A percentile compares a stretch with the other conserved stretches of the same genome.
These are phyloP conservation scores for Noccaea caerulescens DNA, from an alignment of 345 rosid genomes.

Conservation along the genomic window DNA sequence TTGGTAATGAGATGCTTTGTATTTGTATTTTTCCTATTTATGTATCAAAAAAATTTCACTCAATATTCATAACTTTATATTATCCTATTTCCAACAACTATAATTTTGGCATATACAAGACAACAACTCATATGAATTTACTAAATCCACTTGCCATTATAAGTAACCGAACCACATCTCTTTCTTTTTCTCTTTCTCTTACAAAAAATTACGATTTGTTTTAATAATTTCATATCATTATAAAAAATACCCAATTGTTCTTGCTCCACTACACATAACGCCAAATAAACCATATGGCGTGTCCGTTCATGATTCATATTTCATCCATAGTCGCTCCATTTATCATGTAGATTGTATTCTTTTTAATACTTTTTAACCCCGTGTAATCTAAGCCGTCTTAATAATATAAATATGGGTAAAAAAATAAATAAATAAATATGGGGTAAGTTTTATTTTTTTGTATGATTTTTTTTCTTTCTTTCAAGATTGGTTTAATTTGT, in stretches of 20 bases:
- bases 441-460: too few relatives aligned
- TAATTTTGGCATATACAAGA: constrained; percentile 29
- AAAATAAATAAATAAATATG: too few relatives aligned
- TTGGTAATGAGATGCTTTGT: constrained; percentile 19
- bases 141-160: constrained; percentile 45
- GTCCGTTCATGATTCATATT: constrained; percentile 15
- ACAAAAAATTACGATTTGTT: constrained; percentile 16
- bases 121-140: constrained; percentile 40
- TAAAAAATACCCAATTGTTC: constrained; percentile 29
- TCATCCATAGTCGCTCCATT: constrained; percentile 20
- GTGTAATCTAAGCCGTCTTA: too few relatives aligned
- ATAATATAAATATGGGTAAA: too few relatives aligned
- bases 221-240: constrained; percentile 14
- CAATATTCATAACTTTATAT: constrained; percentile 26
- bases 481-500: too few relatives aligned
- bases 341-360: background rate
- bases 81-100: constrained; percentile 45
- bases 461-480: too few relatives aligned
- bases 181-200: constrained; percentile 33
- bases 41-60: background rate
- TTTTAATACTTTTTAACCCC: background rate
- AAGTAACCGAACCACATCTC: constrained; percentile 33
- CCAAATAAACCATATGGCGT: constrained; percentile 37
- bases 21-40: background rate
- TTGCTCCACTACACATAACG: constrained; percentile 36